phyloP scores from a whole-genome alignment of 192 early-diverging fungal species.

The Coemansia sp. region DNA sequence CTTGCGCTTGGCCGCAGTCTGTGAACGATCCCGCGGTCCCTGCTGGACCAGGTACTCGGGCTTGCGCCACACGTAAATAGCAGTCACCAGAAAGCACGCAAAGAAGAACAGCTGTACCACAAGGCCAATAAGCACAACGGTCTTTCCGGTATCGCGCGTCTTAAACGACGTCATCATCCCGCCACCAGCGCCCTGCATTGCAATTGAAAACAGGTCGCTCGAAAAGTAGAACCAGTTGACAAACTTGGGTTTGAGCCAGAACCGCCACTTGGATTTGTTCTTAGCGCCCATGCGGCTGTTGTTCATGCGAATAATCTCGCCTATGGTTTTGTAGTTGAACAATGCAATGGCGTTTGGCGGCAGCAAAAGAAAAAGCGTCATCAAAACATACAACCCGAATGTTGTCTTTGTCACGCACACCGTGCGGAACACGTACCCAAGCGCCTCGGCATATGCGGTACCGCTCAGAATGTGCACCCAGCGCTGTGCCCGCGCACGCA shows the following conservation, averaged over 20 bases:
- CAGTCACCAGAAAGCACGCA: conserved; percentile 36
- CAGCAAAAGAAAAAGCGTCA: conserved; percentile 42
- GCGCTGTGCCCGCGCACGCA: conserved; percentile 19
- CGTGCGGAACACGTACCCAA: conserved; percentile 41
- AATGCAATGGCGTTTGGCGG: conserved; percentile 40
- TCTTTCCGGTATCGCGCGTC: conserved; percentile 30
- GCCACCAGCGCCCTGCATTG: conserved; percentile 50
- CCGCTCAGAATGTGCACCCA: conserved; percentile 42
- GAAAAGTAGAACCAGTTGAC: conserved; percentile 55
- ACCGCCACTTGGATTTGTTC: conserved; percentile 2
- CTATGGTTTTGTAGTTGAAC: conserved; percentile 44
- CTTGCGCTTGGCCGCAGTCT: conserved; percentile 24
- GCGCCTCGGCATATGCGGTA: conserved; percentile 29
- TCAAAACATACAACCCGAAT: conserved; percentile 34
- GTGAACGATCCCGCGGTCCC: conserved; percentile 11
- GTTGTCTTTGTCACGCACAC: conserved; percentile 39
- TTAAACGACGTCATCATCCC: conserved; percentile 35
- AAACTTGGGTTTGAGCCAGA: conserved; percentile 36
- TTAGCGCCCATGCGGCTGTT: background rate
- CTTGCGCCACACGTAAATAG: conserved; percentile 27
- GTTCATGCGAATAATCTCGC: conserved; percentile 19
- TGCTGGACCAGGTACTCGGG: conserved; percentile 22
- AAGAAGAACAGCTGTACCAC: conserved; percentile 49
- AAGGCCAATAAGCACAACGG: conserved; percentile 45
- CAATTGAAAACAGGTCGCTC: conserved; percentile 49